Evolutionary conservation across 805 yeast species (phyloP).

Genomic region (Candida chilensis): DNA sequence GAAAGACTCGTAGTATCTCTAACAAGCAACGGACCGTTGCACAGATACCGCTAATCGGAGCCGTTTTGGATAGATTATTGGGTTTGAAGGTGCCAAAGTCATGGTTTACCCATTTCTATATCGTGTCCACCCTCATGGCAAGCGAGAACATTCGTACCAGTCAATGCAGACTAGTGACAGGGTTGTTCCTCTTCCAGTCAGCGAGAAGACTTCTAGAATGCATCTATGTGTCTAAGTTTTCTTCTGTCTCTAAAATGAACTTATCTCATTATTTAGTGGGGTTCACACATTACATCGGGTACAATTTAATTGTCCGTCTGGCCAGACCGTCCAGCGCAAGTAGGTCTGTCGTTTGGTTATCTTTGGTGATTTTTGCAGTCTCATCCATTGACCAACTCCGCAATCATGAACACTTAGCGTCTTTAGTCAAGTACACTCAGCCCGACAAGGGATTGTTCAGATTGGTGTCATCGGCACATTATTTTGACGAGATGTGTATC

Average conservation of each 20-base stretch:
- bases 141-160: slow-evolving; percentile 2
- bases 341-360: slow-evolving; percentile 2
- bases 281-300: slow-evolving; percentile 41
- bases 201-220: slow-evolving; percentile 50
- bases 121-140: slow-evolving; percentile 27
- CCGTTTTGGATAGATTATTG: slow-evolving; percentile 7
- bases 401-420: slow-evolving; percentile 42
- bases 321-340: background rate
- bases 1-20: slow-evolving; percentile 22
- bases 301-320: slow-evolving; percentile 17
- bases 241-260: slow-evolving; percentile 44
- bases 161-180: slow-evolving; percentile 11
- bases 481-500: slow-evolving; percentile 54
- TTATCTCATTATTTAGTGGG: slow-evolving; percentile 63
- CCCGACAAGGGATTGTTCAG: slow-evolving; percentile 45
- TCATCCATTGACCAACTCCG: slow-evolving; percentile 44
- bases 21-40: slow-evolving; percentile 1
- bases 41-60: slow-evolving; percentile 3
- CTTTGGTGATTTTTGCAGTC: slow-evolving; percentile 37
- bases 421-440: slow-evolving; percentile 41
- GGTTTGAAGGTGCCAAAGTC: slow-evolving; percentile 48
- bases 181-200: slow-evolving; percentile 38
- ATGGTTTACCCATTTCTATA: slow-evolving; percentile 57
- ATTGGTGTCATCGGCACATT: slow-evolving; percentile 56
- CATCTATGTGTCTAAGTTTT: slow-evolving; percentile 34